These are phyloP conservation scores for Lepidium africanum DNA, from an alignment of 345 rosid species.

Conservation along the genomic window DNA sequence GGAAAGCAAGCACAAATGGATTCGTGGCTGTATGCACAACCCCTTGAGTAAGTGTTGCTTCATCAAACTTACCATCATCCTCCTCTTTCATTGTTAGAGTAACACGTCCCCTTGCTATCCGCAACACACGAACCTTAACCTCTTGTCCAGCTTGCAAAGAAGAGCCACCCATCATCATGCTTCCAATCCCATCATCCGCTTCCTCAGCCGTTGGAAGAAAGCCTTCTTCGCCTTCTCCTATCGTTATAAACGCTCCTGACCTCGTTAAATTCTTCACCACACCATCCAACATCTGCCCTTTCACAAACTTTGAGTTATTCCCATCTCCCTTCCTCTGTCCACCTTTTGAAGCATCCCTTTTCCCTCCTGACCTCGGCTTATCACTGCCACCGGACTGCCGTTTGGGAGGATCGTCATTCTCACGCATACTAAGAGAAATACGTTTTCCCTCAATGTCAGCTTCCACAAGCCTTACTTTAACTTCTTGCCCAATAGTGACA, in stretches of 20 bases:
- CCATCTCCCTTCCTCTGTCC: constrained; percentile 43
- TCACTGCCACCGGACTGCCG: constrained; percentile 38
- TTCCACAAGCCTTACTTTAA: constrained; percentile 72
- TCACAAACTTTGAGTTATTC: constrained; percentile 49
- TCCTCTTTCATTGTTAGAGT: constrained; percentile 86
- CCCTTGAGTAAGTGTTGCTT: constrained; percentile 38
- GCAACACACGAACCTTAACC: constrained; percentile 62
- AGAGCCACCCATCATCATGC: constrained; percentile 53
- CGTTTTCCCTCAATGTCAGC: constrained; percentile 66
- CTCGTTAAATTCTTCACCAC: constrained; percentile 66
- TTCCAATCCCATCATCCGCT: constrained; percentile 55
- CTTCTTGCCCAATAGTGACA: constrained; percentile 86
- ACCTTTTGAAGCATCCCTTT: constrained; percentile 41
- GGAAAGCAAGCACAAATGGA: constrained; percentile 74
- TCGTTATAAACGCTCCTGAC: constrained; percentile 76
- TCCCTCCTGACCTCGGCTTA: constrained; percentile 44
- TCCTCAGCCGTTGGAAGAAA: constrained; percentile 75
- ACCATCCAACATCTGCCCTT: constrained; percentile 82
- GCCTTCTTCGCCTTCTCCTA: constrained; percentile 90
- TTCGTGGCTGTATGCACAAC: constrained; percentile 62
- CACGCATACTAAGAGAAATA: constrained; percentile 80
- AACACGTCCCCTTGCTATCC: constrained; percentile 60
- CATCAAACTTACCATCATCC: constrained; percentile 40
- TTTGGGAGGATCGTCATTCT: constrained; percentile 46
- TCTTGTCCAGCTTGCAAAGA: constrained; percentile 66